These are phyloP conservation scores for Mortierella sp. DNA, from an alignment of 371 early-diverging fungal genomes.

Conservation along the genomic window DNA sequence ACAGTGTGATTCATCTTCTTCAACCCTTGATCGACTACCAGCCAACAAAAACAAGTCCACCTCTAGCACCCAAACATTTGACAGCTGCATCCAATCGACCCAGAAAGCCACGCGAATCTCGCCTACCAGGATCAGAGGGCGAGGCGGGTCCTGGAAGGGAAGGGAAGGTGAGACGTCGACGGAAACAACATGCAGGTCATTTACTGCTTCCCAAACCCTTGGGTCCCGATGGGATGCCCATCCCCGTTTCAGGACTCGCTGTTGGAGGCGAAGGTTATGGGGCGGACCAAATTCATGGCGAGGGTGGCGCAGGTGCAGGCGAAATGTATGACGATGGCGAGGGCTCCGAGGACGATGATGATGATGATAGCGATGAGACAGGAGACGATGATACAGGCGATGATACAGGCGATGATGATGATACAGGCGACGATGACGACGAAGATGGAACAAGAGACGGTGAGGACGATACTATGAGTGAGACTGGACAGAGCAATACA, in stretches of 20 bases:
- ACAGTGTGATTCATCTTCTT: constrained; percentile 54
- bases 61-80: constrained; percentile 61
- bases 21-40: constrained; percentile 57
- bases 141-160: neutral
- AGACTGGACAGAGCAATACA: neutral
- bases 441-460: neutral
- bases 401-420: constrained; percentile 14
- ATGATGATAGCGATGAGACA: constrained; percentile 7
- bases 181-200: too few relatives aligned
- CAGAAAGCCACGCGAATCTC: constrained; percentile 44
- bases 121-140: neutral
- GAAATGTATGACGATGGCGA: neutral
- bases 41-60: constrained; percentile 53
- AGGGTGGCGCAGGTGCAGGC: neutral
- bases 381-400: constrained; percentile 7
- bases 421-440: neutral
- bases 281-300: constrained; percentile 2
- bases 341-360: neutral
- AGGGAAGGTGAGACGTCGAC: constrained; percentile 8
- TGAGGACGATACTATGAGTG: neutral
- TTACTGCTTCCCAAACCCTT: too few relatives aligned
- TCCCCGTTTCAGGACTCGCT: neutral
- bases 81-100: constrained; percentile 56
- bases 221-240: too few relatives aligned
- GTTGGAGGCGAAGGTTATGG: constrained; percentile 5